Evolutionary conservation across 2,329 filamentous ascomycete genomes (phyloP).

Genomic region (Celoporthe dispersa): DNA sequence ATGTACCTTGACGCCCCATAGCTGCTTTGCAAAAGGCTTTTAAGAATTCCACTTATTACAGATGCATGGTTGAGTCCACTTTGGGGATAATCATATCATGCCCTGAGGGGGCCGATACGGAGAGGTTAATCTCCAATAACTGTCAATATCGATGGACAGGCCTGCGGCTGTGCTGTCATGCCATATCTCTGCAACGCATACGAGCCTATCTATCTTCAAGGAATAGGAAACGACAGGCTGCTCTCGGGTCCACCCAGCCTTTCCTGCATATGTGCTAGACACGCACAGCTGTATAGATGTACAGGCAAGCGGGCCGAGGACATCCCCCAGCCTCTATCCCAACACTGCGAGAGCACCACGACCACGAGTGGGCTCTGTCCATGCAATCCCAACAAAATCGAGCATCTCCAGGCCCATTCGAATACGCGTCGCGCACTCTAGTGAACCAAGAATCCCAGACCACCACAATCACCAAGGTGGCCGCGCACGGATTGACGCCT

Average conservation of each 20-base stretch:
- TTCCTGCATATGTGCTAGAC: not conserved
- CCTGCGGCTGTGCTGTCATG: not conserved
- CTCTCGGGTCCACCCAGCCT: not conserved
- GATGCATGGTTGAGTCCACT: not conserved
- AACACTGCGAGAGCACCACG: not conserved
- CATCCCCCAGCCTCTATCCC: slow-evolving; percentile 3
- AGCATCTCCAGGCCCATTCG: slow-evolving; percentile 30
- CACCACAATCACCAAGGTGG: not conserved
- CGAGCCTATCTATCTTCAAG: not conserved
- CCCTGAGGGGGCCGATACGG: not conserved
- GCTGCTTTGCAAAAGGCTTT: not conserved
- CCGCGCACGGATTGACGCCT: not conserved
- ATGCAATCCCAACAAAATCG: not conserved
- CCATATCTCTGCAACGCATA: not conserved
- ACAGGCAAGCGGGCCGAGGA: not conserved
- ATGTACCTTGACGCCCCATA: not conserved
- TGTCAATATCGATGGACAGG: not conserved
- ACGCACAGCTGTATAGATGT: not conserved
- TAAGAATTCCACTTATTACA: not conserved
- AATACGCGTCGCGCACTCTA: not conserved
- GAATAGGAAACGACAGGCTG: not conserved
- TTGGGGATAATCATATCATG: not conserved
- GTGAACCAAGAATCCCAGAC: not conserved
- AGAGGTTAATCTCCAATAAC: not conserved
- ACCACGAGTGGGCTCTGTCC: not conserved